Evolutionary conservation across 1,284 basidiomycete genomes (phyloP), one percentile per base, ranked within the genome.

Genomic region (Heterobasidion parviporum): DNA sequence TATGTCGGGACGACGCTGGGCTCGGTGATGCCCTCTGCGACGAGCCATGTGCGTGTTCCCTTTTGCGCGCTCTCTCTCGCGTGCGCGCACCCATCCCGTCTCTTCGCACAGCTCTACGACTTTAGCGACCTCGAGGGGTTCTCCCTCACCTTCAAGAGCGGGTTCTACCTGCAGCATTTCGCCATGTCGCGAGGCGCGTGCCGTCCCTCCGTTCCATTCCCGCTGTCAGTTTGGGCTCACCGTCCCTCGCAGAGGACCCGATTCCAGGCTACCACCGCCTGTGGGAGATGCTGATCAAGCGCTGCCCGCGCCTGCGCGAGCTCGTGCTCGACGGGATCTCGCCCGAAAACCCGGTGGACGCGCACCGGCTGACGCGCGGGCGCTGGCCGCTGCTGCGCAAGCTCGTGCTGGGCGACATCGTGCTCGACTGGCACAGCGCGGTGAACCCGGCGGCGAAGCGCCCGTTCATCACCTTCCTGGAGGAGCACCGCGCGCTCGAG

Each of bases 221-320:
- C n/a, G n/a, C n/a, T n/a, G n/a, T n/a, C n/a, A n/a, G n/a, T n/a
- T n/a, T n/a, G n/a, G n/a, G 3, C 51, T 41, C 38, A 41, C 20
- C 14, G 9, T 50, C 45, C 18, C 7, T 59, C 74, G 72, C 72
- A 61, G 72, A 71, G 53, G 65, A 71, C 60, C 55, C 58, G 6
- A 50, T 62, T 6, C 67, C 72, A 8, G 66, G 72, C 7, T 74
- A 75, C 56, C 72, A 70, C 54, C 72, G 72, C 47, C 70, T 89
- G 48, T 85, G 83, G 82, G 75, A 81, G 57, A 87, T 89, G 86
- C 75, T 89, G 54, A 77, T 80, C 55, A 68, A 71, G 20, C 75
- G 75, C 35, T 84, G 81, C 62, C 83, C 82, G 0, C 72, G 82
- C 61, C 75, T 88, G 8, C 78, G 85, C 65, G 80, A 82, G 53